Base-by-base conservation (phyloP, 2,329 filamentous ascomycete species). In the Fusarium stilboides region DNA sequence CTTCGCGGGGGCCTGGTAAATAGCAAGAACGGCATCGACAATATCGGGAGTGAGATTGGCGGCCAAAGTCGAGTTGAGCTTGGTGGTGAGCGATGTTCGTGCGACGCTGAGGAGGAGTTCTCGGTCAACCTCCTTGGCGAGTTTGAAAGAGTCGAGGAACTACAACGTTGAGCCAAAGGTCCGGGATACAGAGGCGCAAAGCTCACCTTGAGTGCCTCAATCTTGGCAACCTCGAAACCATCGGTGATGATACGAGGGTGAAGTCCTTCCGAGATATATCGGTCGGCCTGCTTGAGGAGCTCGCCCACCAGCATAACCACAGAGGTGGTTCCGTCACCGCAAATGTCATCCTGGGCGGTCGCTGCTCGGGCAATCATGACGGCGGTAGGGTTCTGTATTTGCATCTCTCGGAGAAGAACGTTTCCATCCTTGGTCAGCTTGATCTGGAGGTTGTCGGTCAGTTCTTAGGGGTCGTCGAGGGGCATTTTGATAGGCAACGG, bases 351-450 rank as follows among this genome's bases (percentile, higher is more conserved):
- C 81, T 99, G 95, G 72, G 96, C 96, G 37, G 96, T 99, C 60
- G 96, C 96, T 76, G 95, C 94, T 78, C 89, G 84, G 59, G 89
- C 89, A 80, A 91, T 91, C 89, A 91, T 91, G 68, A 96, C 96
- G 71, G 96, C 96, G 36, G 96, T 99, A 28, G 96, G 96, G 82
- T 98, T 98, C 84, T 98, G 95, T 79, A 98, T 98, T 89, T 98
- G 94, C 89, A 91, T 91, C 80, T 92, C 89, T 75, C 89, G 85
- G 69, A 91, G 82, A 26, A 91, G 85, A 65, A 98, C 95, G 77
- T 97, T 98, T 79, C 96, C 96, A 83, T 99, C 96, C 83, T 99
- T 99, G 75, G 96, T 99, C 80, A 99, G 88, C 85, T 99, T 99
- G 85, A 99, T 99, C 89, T 96, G 74, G 78, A 34, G 65, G 74